Evolutionary conservation across 1,139 yeast genomes (phyloP).

Genomic region (Pneumocystis oryctolagi): DNA sequence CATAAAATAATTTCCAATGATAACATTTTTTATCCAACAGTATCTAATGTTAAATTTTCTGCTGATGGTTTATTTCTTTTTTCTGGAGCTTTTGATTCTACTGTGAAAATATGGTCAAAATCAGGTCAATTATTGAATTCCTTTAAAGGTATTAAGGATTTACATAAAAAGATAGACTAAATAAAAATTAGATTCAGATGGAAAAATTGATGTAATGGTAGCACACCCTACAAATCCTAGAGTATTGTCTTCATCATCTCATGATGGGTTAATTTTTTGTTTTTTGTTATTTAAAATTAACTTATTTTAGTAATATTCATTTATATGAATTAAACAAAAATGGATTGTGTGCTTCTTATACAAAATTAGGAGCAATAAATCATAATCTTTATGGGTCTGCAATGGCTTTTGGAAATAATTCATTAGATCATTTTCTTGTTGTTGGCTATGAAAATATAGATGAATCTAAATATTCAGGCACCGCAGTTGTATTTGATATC

Average conservation of each 20-base stretch:
- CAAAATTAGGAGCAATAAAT: background rate
- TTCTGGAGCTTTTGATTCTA: slow-evolving; percentile 6
- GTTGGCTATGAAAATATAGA: slow-evolving; percentile 6
- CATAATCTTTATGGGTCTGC: slow-evolving; percentile 4
- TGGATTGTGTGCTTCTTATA: background rate
- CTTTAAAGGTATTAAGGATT: background rate
- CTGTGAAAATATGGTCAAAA: slow-evolving; percentile 5
- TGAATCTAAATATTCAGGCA: background rate
- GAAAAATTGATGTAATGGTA: background rate
- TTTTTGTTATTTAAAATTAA: background rate
- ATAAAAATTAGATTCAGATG: background rate
- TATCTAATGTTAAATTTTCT: slow-evolving; percentile 5
- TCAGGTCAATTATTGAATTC: slow-evolving; percentile 2
- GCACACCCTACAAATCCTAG: background rate
- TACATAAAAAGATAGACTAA: background rate
- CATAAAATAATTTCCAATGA: slow-evolving; percentile 3
- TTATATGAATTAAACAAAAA: background rate
- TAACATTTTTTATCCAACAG: slow-evolving; percentile 4
- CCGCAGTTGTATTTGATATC: slow-evolving; percentile 5
- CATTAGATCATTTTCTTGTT: background rate
- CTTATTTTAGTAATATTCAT: background rate
- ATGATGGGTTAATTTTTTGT: background rate
- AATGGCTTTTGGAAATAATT: slow-evolving; percentile 1
- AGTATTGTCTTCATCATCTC: background rate
- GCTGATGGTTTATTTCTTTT: slow-evolving; percentile 2